Evolutionary conservation across 2,329 filamentous ascomycete genomes (phyloP).

Genomic region (Bipolaris zeicola): DNA sequence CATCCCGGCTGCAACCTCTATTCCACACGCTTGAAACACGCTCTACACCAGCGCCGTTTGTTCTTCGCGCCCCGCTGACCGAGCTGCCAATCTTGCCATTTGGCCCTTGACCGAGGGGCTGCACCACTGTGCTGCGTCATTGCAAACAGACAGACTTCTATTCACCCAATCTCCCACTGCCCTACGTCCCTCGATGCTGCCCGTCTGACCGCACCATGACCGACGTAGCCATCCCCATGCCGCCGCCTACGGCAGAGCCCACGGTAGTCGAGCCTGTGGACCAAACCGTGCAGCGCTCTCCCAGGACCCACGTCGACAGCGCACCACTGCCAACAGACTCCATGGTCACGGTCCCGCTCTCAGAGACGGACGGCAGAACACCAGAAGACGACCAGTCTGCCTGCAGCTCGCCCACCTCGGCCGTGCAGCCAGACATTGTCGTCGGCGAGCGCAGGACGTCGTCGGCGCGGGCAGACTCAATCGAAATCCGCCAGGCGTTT

Average conservation of each 20-base stretch:
- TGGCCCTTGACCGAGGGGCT: slow-evolving; percentile 4
- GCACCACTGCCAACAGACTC: slow-evolving; percentile 62
- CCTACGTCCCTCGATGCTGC: slow-evolving; percentile 15
- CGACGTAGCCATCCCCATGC: slow-evolving; percentile 16
- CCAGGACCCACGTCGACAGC: slow-evolving; percentile 36
- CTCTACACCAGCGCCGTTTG: slow-evolving; percentile 27
- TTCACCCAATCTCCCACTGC: not conserved
- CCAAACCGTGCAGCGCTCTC: slow-evolving; percentile 23
- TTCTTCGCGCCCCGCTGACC: slow-evolving; percentile 14
- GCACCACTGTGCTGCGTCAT: slow-evolving; percentile 8
- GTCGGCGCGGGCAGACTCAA: slow-evolving; percentile 43
- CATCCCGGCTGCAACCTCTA: slow-evolving; percentile 10
- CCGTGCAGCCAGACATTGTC: slow-evolving; percentile 35
- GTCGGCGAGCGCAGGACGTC: slow-evolving; percentile 35
- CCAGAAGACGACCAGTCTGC: slow-evolving; percentile 42
- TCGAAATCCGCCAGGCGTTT: slow-evolving; percentile 43
- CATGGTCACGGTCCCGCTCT: slow-evolving; percentile 77
- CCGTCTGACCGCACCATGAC: slow-evolving; percentile 17
- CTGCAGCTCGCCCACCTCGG: not conserved
- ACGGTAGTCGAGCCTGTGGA: not conserved
- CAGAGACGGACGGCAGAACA: slow-evolving; percentile 60
- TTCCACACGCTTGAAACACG: slow-evolving; percentile 30
- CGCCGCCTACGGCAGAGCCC: not conserved
- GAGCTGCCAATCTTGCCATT: slow-evolving; percentile 3
- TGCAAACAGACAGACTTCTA: not conserved